Conservation (phyloP, 1,139 yeast genomes). For the Geotrichum australiense region DNA sequence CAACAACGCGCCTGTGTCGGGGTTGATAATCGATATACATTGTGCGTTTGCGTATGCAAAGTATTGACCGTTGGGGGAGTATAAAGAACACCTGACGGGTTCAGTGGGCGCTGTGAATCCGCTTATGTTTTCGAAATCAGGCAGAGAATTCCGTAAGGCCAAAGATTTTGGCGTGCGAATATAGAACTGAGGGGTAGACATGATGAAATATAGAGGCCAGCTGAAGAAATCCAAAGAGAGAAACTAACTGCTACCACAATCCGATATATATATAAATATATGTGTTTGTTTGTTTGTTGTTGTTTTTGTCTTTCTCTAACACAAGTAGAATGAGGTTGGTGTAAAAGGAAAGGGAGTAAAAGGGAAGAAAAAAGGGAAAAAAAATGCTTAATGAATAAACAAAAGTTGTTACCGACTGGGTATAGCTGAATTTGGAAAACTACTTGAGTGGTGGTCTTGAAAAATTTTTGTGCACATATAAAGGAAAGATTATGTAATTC, state of each 20-base stretch:
- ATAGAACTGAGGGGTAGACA: slow-evolving; percentile 20
- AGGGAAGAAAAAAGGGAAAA: neutral
- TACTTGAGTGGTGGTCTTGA: slow-evolving; percentile 2
- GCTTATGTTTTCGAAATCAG: slow-evolving; percentile 31
- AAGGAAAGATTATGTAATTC: too few relatives aligned
- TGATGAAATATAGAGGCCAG: neutral
- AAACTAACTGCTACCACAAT: neutral
- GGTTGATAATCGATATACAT: slow-evolving; percentile 49
- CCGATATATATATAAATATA: neutral
- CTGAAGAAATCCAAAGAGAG: neutral
- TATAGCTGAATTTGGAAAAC: too few relatives aligned
- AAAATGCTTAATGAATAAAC: neutral
- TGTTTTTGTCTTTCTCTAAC: too few relatives aligned
- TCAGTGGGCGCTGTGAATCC: slow-evolving; percentile 26
- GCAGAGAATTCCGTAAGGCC: slow-evolving; percentile 52
- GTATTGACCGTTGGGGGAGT: slow-evolving; percentile 43
- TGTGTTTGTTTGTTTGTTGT: too few relatives aligned
- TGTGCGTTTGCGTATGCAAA: slow-evolving; percentile 44
- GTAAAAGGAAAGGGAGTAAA: neutral
- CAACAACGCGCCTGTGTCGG: slow-evolving; percentile 44
- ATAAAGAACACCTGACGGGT: slow-evolving; percentile 36
- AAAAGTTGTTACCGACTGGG: neutral
- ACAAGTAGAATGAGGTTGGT: neutral
- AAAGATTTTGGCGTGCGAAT: slow-evolving; percentile 60
- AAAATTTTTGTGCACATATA: neutral